phyloP scores from a whole-genome alignment of 805 yeast genomes.

The Saturnispora bothae region DNA sequence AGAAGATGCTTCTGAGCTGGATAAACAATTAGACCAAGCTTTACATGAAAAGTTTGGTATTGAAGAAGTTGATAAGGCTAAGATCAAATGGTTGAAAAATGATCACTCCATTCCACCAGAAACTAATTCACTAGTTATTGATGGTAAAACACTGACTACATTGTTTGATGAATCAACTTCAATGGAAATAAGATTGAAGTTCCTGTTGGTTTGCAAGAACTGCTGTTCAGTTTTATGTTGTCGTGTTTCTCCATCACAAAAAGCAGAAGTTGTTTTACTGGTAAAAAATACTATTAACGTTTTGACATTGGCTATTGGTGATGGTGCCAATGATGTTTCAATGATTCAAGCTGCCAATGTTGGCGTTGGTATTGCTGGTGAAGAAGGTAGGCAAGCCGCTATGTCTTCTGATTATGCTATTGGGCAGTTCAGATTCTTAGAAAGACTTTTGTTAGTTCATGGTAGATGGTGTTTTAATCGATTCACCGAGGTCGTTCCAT shows the following conservation, averaged over 20 bases:
- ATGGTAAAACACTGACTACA: slow-evolving; percentile 51
- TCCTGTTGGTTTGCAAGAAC: slow-evolving; percentile 61
- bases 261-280: slow-evolving; percentile 61
- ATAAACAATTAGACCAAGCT: slow-evolving; percentile 8
- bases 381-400: slow-evolving; percentile 79
- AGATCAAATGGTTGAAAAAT: slow-evolving; percentile 38
- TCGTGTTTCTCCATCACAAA: slow-evolving; percentile 76
- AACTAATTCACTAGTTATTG: slow-evolving; percentile 52
- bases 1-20: slow-evolving; percentile 15
- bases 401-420: slow-evolving; percentile 80
- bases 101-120: slow-evolving; percentile 60
- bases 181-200: slow-evolving; percentile 35
- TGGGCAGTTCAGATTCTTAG: slow-evolving; percentile 65
- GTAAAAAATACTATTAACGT: slow-evolving; percentile 57
- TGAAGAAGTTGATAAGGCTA: slow-evolving; percentile 20
- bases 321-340: slow-evolving; percentile 81
- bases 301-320: slow-evolving; percentile 75
- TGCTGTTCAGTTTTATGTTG: slow-evolving; percentile 76
- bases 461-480: slow-evolving; percentile 80
- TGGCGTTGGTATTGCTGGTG: slow-evolving; percentile 82
- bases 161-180: slow-evolving; percentile 9
- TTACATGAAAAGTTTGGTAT: slow-evolving; percentile 15
- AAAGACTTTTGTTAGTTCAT: slow-evolving; percentile 58
- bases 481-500: slow-evolving; percentile 67
- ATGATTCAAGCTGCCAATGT: slow-evolving; percentile 83